Evolutionary conservation across 2,329 filamentous ascomycete species (phyloP), one percentile per base, ranked within the genome.

Genomic region (Botrytis cinerea): DNA sequence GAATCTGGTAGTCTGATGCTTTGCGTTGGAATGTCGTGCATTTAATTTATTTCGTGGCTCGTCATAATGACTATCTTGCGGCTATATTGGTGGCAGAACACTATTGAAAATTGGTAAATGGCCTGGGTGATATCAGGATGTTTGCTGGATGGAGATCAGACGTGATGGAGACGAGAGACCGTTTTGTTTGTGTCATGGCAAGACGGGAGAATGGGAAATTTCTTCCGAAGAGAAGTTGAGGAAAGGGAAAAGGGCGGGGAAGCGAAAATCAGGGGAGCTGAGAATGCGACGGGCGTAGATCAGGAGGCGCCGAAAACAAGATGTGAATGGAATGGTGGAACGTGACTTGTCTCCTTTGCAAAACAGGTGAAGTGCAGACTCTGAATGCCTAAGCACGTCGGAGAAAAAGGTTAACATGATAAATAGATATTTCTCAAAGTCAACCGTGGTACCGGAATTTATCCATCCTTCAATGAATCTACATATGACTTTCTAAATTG

Each of bases 1-100:
- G 66, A 68, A 57, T 68, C 66, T 57, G 48, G 66, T 40, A 68
- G 35, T 57, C 16, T 54, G 66, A 68, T 43, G 28, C 51, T 54
- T 28, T 68, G 66, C 66, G 66, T 51, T 32, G 10, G 66, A 25
- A 68, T 68, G 66, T 43, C 66, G 66, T 68, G 66, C 66, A 68
- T 43, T 57, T 68, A 68, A 68, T 68, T 22, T 68, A 68, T 57
- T 57, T 57, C 14, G n/a, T 28, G n/a, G 66, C 35, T 40, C 25
- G 9, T 57, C 66, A 32, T 57, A 43, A 57, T 68, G 48, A 68
- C 48, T 43, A 57, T 57, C 64, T 67, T 20, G 48, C 66, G 48
- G 66, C 48, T 68, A 57, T 57, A 43, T 68, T 32, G 35, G 14
- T 40, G 3, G 48, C 9, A 40, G 22, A 68, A 28, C 10, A 32